Conservation (phyloP, 2,329 filamentous ascomycete species). For the Aspergillus alliaceus region DNA sequence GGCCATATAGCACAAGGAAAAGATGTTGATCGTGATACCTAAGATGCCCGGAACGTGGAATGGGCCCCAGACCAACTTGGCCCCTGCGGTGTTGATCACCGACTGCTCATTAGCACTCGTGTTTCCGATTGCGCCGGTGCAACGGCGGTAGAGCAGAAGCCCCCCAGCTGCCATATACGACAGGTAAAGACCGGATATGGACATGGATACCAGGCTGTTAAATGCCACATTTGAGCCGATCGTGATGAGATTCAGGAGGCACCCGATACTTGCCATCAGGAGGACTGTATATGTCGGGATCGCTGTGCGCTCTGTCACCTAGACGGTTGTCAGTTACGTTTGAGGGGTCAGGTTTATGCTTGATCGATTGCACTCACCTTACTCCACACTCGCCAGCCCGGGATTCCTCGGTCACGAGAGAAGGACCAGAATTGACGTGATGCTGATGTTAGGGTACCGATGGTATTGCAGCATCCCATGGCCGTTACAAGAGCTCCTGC, state of each 20-base stretch:
- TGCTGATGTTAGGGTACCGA: constrained; percentile 45
- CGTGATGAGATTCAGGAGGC: constrained; percentile 35
- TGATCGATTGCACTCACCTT: constrained; percentile 15
- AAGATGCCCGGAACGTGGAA: constrained; percentile 28
- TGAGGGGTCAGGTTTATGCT: neutral
- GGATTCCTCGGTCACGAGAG: constrained; percentile 27
- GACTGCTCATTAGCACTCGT: constrained; percentile 15
- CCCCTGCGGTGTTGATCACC: constrained; percentile 26
- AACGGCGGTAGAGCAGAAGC: constrained; percentile 29
- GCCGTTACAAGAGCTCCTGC: constrained; percentile 28
- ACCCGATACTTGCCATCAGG: constrained; percentile 25
- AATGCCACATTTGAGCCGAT: constrained; percentile 33
- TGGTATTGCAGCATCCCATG: constrained; percentile 30
- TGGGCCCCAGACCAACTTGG: constrained; percentile 30
- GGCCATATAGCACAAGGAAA: constrained; percentile 46
- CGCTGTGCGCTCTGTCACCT: constrained; percentile 24
- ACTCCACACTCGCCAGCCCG: constrained; percentile 29
- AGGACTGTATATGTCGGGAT: constrained; percentile 28
- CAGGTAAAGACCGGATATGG: constrained; percentile 30
- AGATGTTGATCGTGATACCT: constrained; percentile 46
- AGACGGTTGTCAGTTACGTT: neutral
- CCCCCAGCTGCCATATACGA: constrained; percentile 30
- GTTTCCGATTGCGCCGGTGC: constrained; percentile 19
- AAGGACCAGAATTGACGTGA: constrained; percentile 41
- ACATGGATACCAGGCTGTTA: constrained; percentile 35